phyloP scores from a whole-genome alignment of 225 moss, liverwort and hornwort species.

The Marchantia polymorpha region DNA sequence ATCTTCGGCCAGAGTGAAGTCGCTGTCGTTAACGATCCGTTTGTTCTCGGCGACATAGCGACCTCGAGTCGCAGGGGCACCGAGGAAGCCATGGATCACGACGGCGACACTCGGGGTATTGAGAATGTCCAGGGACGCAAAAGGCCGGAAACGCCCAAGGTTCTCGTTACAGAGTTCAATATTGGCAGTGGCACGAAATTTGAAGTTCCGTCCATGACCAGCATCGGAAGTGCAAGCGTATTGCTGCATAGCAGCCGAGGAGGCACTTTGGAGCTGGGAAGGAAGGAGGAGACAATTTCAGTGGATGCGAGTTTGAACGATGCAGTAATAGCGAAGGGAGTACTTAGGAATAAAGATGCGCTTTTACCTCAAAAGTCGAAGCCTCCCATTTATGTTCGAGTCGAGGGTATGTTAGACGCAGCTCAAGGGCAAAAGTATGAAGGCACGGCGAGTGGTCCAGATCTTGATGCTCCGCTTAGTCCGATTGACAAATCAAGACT shows the following conservation, averaged over 20 bases:
- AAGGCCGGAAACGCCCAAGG: neutral
- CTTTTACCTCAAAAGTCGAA: conserved; percentile 10
- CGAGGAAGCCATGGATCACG: conserved; percentile 10
- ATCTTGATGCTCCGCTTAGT: conserved; percentile 10
- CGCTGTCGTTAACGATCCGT: neutral
- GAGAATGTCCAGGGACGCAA: conserved; percentile 1
- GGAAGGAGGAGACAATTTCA: neutral
- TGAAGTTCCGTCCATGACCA: conserved; percentile 6
- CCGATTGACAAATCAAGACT: neutral
- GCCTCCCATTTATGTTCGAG: conserved; percentile 22
- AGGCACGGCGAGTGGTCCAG: conserved; percentile 22
- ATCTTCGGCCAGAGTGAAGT: neutral
- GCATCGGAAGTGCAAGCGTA: neutral
- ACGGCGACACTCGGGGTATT: neutral
- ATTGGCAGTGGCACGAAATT: neutral
- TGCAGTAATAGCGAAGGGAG: neutral
- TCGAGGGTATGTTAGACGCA: conserved; percentile 18
- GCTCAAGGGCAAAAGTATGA: conserved; percentile 27
- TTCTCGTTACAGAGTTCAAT: neutral
- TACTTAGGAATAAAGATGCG: neutral
- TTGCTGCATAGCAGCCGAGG: neutral
- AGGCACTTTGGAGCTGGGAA: neutral
- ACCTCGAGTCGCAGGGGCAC: conserved; percentile 1
- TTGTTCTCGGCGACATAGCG: neutral
- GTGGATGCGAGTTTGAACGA: neutral